phyloP scores from a whole-genome alignment of 2,329 filamentous ascomycete genomes.

The Neonectria sp. region DNA sequence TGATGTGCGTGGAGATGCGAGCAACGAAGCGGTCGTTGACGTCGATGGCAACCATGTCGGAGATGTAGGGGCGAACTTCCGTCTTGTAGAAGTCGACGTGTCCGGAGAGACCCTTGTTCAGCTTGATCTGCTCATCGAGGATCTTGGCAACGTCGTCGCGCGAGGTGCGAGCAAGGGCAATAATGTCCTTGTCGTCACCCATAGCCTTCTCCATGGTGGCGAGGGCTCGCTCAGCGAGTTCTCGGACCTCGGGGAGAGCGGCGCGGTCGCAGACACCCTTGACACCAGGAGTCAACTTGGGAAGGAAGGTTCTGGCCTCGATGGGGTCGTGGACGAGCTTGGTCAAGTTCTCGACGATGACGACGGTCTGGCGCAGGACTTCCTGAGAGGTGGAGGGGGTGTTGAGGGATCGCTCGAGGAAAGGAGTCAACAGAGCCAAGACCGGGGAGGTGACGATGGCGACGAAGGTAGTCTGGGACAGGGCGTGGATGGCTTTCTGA shows the following conservation, averaged over 20 bases:
- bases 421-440: slow-evolving; percentile 91
- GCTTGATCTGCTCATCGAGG: slow-evolving; percentile 83
- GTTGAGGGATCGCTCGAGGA: slow-evolving; percentile 94
- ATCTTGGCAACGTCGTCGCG: slow-evolving; percentile 81
- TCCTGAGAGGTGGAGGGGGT: slow-evolving; percentile 93
- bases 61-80: slow-evolving; percentile 80
- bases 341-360: slow-evolving; percentile 97
- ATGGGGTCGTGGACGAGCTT: slow-evolving; percentile 97
- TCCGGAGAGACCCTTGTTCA: slow-evolving; percentile 73
- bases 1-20: slow-evolving; percentile 78
- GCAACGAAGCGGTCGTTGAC: slow-evolving; percentile 85
- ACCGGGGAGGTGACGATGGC: slow-evolving; percentile 96
- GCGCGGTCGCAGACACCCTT: slow-evolving; percentile 90
- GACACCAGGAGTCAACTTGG: slow-evolving; percentile 94
- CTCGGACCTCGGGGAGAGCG: slow-evolving; percentile 94
- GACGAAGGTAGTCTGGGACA: slow-evolving; percentile 99
- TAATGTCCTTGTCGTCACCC: slow-evolving; percentile 76
- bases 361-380: slow-evolving; percentile 93
- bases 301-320: slow-evolving; percentile 94
- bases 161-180: slow-evolving; percentile 79
- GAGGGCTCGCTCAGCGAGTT: slow-evolving; percentile 86
- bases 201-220: slow-evolving; percentile 95
- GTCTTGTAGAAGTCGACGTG: slow-evolving; percentile 74
- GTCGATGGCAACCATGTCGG: slow-evolving; percentile 88
- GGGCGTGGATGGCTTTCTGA: slow-evolving; percentile 95